Base-by-base conservation (phyloP, 495 filamentous ascomycete genomes). In the Hyphodiscus hymeniophilus region DNA sequence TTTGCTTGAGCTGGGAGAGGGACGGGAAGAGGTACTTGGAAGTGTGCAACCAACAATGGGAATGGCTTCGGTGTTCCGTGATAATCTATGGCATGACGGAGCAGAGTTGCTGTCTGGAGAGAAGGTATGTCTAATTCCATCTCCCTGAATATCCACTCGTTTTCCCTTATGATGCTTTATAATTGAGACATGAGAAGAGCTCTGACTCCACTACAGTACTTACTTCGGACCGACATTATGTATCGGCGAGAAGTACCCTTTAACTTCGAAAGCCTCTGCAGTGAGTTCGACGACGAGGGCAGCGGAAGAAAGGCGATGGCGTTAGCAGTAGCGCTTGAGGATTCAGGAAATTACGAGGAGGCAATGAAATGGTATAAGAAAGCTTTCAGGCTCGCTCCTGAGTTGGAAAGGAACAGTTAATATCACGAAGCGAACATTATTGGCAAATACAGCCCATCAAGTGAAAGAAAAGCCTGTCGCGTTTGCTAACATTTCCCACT, bases 81-180 rank as follows among this genome's bases (percentile, higher is more conserved):
- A 50, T 3, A 44, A 31, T 13, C 8, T 50, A 1, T 44, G 48
- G 48, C 48, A 50, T 31, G 48, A 45, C 22, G 42, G 42, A 15
- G 42, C 32, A 16, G 26, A 17, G 5, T 32, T 45, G 26, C 3
- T 21, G 1, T 18, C 5, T 16, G 40, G 40, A n/a, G 42, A 45
- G 5, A 45, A 45, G n/a, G n/a, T n/a, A n/a, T n/a, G n/a, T n/a
- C n/a, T n/a, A n/a, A n/a, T n/a, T n/a, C n/a, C n/a, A n/a, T n/a
- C n/a, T n/a, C n/a, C n/a, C n/a, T n/a, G n/a, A n/a, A n/a, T n/a
- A n/a, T n/a, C n/a, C n/a, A n/a, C n/a, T n/a, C n/a, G n/a, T n/a
- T n/a, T n/a, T n/a, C n/a, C n/a, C n/a, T n/a, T n/a, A n/a, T n/a
- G n/a, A n/a, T n/a, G n/a, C n/a, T n/a, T n/a, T n/a, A n/a, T n/a